Evolutionary conservation across 2,329 filamentous ascomycete genomes (phyloP).

Genomic region (Mycogone perniciosa): DNA sequence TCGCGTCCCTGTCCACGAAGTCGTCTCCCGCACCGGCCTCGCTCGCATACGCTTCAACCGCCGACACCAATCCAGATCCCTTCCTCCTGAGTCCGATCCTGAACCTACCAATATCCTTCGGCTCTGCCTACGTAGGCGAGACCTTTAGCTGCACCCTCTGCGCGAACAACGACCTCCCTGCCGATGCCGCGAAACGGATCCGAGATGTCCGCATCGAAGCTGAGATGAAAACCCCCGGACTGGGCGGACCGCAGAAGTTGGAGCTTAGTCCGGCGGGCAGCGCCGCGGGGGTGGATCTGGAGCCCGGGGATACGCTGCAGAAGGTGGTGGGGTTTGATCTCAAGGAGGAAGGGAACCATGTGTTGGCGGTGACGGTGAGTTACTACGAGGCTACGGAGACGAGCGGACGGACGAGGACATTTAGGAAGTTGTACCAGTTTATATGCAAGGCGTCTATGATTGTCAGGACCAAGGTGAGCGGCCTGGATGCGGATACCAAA

Average conservation of each 20-base stretch:
- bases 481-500: conserved; percentile 16
- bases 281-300: conserved; percentile 39
- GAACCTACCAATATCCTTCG: conserved; percentile 84
- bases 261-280: conserved; percentile 43
- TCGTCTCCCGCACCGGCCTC: conserved; percentile 55
- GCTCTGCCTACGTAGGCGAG: conserved; percentile 91
- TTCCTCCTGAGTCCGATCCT: conserved; percentile 60
- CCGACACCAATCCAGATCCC: conserved; percentile 43
- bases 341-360: conserved; percentile 90
- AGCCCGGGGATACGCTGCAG: conserved; percentile 64
- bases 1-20: conserved; percentile 33
- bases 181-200: conserved; percentile 43
- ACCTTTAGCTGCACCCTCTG: conserved; percentile 91
- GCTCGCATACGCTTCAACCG: conserved; percentile 56
- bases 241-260: conserved; percentile 53
- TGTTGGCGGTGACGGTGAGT: conserved; percentile 85
- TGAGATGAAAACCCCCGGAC: conserved; percentile 87
- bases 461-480: conserved; percentile 80
- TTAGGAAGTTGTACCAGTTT: conserved; percentile 95
- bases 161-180: conserved; percentile 73
- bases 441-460: conserved; percentile 84
- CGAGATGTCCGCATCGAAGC: conserved; percentile 77
- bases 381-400: conserved; percentile 82
- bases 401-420: conserved; percentile 69
- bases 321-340: conserved; percentile 79